Evolutionary conservation across 164 flowering plant species (phyloP), one percentile per base, ranked within the genome.

Genomic region (Nymphaea colorata): DNA sequence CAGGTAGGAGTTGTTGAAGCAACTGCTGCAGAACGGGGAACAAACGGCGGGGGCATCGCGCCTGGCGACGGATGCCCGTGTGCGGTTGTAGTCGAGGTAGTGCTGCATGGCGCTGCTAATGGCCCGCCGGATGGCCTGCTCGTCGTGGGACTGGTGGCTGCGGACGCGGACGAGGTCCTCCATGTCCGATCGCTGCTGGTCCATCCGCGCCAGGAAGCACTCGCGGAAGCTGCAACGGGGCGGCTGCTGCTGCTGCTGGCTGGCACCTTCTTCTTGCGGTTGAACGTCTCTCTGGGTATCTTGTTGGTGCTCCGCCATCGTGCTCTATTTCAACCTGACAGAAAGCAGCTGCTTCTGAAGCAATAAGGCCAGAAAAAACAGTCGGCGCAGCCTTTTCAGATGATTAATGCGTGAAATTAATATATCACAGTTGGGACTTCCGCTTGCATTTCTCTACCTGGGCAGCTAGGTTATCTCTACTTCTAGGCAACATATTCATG

Each of bases 1-100:
- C 11, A 87, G 77, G 67, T 85, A 86, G 5, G 97, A 85, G 65
- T 82, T 84, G 72, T 88, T 91, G 0, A 90, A 76, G 0, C 74
- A 11, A 66, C 79, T 76, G 4, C 67, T 69, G 92, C 97, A 90
- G 3, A 80, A 2, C 1, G 94, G 94, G 4, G 84, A 64, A 12
- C 85, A 64, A 85, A 87, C 79, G 7, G 55, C 7, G 12, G 55
- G 55, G 2, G 55, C 55, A 47, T 47, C 55, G 55, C 55, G 55
- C 11, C 4, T 2, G 55, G 55, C 55, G 55, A 47, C 3, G 55
- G 55, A 47, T 12, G 55, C 55, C 55, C 55, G 7, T 5, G 12
- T 12, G 11, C 55, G 55, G 55, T 12, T 47, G 55, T 47, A 47
- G 6, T 47, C 55, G 12, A 47, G 55, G 6, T 47, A 47, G 55